These are phyloP conservation scores for Crithidia thermophila DNA, from an alignment of 208 protist species.

Conservation along the genomic window DNA sequence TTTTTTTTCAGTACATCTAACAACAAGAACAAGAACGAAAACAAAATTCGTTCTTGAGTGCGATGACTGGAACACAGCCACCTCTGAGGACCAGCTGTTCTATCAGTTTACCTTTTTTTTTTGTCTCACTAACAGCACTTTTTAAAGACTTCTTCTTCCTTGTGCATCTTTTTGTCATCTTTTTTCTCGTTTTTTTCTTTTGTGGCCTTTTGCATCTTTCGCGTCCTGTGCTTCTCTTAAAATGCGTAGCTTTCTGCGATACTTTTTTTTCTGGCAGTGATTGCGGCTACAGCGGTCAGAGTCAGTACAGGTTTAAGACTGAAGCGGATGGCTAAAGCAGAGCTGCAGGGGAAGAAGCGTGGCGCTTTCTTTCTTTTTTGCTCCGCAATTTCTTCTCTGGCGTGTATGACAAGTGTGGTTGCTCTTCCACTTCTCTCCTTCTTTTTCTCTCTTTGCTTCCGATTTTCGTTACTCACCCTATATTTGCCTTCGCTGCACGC, in stretches of 20 bases:
- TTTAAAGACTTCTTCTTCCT: neutral
- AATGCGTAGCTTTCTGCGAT: neutral
- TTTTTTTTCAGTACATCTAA: too few relatives aligned
- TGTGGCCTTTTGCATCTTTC: neutral
- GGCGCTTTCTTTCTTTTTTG: too few relatives aligned
- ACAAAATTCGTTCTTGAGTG: too few relatives aligned
- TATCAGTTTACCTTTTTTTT: constrained; percentile 8
- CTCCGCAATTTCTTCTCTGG: too few relatives aligned
- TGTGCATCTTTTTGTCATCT: neutral
- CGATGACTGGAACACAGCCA: too few relatives aligned
- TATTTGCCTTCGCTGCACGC: too few relatives aligned
- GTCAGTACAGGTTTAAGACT: too few relatives aligned
- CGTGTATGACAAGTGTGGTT: neutral
- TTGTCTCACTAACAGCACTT: neutral
- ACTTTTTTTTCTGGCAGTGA: neutral
- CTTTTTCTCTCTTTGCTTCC: constrained; percentile 5
- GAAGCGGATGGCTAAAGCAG: too few relatives aligned
- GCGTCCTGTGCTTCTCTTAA: neutral
- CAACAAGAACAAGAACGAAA: too few relatives aligned
- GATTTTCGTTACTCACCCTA: too few relatives aligned
- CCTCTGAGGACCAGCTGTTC: too few relatives aligned
- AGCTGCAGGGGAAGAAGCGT: too few relatives aligned
- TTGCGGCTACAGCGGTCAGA: neutral
- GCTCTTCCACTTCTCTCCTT: neutral
- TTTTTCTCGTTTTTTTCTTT: constrained; percentile 22